Evolutionary conservation across 305 asterid genomes (phyloP).

Genomic region (Fraxinus dipetala): DNA sequence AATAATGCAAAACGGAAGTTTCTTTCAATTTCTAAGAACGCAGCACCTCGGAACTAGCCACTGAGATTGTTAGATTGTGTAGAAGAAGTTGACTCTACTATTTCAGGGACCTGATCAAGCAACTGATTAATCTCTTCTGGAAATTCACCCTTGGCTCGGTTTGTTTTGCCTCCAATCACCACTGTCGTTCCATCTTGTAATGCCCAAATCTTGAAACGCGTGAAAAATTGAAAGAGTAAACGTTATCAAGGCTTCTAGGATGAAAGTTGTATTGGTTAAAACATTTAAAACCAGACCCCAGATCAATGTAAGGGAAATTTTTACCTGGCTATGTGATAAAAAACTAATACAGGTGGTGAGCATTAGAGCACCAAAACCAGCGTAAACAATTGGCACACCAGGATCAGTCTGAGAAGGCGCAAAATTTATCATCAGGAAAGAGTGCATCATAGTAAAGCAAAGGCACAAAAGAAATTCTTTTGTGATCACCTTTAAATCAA

Average conservation of each 20-base stretch:
- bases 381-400: constrained; percentile 77
- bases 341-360: constrained; percentile 88
- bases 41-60: constrained; percentile 19
- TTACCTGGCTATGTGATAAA: constrained; percentile 82
- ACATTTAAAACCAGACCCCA: neutral
- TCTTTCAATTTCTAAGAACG: neutral
- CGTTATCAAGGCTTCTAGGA: neutral
- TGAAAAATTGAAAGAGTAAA: constrained; percentile 5
- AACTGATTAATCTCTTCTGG: constrained; percentile 59
- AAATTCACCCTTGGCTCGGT: constrained; percentile 70
- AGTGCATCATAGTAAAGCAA: neutral
- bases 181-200: constrained; percentile 73
- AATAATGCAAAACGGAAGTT: neutral
- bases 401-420: constrained; percentile 61
- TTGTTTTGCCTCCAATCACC: constrained; percentile 78
- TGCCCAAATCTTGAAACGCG: constrained; percentile 66
- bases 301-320: neutral
- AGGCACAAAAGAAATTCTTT: neutral
- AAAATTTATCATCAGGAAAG: constrained; percentile 8
- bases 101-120: constrained; percentile 65
- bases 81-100: constrained; percentile 35
- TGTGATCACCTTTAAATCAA: constrained; percentile 62
- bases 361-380: constrained; percentile 85
- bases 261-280: neutral
- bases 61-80: constrained; percentile 21